phyloP scores from a whole-genome alignment of 2,329 filamentous ascomycete species.

The Decorospora gaudefroyi region DNA sequence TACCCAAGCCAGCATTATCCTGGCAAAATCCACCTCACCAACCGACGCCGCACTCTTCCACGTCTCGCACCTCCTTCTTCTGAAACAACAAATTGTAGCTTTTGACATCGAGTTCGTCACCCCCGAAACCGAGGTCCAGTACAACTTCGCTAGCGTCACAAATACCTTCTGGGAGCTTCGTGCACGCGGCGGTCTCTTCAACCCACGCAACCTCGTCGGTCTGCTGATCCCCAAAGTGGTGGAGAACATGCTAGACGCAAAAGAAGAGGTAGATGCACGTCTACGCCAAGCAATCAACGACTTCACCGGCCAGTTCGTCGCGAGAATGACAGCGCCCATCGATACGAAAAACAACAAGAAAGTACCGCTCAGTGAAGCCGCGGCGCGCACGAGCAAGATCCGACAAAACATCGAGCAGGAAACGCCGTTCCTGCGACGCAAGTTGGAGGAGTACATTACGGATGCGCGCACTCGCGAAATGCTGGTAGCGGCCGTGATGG shows the following conservation, averaged over 20 bases:
- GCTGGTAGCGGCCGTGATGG: conserved; percentile 67
- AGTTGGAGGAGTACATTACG: conserved; percentile 66
- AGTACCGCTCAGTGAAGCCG: conserved; percentile 31
- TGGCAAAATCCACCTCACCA: conserved; percentile 66
- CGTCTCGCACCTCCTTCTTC: conserved; percentile 88
- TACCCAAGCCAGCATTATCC: conserved; percentile 72
- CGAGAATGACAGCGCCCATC: conserved; percentile 59
- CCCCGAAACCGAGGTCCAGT: conserved; percentile 61
- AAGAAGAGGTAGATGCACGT: conserved; percentile 67
- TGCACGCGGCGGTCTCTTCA: conserved; percentile 67
- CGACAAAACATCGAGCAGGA: conserved; percentile 62
- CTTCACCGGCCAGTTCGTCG: conserved; percentile 64
- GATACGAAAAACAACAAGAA: conserved; percentile 37
- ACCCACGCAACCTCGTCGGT: conserved; percentile 64
- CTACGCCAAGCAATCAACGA: conserved; percentile 67
- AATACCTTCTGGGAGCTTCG: conserved; percentile 70
- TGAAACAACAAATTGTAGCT: conserved; percentile 94
- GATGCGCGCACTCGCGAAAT: conserved; percentile 68
- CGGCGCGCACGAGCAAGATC: conserved; percentile 50
- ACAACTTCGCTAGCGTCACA: conserved; percentile 69
- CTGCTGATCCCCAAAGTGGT: conserved; percentile 68
- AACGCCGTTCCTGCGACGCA: conserved; percentile 59
- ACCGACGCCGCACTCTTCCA: conserved; percentile 88
- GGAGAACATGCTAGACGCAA: conserved; percentile 73
- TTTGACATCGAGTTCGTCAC: conserved; percentile 85